Conservation (phyloP, 2,329 filamentous ascomycete genomes). For the Sarocladium oryzae region DNA sequence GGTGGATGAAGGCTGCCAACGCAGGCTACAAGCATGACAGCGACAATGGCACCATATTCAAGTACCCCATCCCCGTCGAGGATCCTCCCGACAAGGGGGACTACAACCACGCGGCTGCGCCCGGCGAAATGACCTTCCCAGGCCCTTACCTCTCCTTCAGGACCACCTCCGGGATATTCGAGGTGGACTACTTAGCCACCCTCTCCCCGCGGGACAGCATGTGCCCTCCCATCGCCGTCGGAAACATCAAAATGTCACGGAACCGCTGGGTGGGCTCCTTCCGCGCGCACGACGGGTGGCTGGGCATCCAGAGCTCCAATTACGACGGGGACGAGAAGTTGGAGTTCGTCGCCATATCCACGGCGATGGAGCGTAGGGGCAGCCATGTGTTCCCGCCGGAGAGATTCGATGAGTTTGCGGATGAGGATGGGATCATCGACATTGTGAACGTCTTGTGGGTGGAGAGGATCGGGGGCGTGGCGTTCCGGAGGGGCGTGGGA, state of each 20-base stretch:
- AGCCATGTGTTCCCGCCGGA: slow-evolving; percentile 33
- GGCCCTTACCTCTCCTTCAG: slow-evolving; percentile 34
- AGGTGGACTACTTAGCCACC: slow-evolving; percentile 32
- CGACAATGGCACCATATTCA: slow-evolving; percentile 32
- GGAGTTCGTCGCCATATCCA: slow-evolving; percentile 37
- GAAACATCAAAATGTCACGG: slow-evolving; percentile 32
- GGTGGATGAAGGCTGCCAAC: slow-evolving; percentile 31
- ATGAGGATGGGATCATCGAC: slow-evolving; percentile 35
- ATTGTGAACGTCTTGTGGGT: slow-evolving; percentile 42
- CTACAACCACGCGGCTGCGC: slow-evolving; percentile 20
- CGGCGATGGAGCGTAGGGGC: slow-evolving; percentile 33
- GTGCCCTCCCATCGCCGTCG: slow-evolving; percentile 35
- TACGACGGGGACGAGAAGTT: slow-evolving; percentile 37
- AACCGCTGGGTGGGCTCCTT: slow-evolving; percentile 35
- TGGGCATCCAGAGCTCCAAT: slow-evolving; percentile 39
- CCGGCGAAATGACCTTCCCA: slow-evolving; percentile 25
- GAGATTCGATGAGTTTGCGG: slow-evolving; percentile 33
- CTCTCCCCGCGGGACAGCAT: slow-evolving; percentile 26
- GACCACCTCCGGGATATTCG: slow-evolving; percentile 32
- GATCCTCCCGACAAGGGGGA: slow-evolving; percentile 23
- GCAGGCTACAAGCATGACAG: slow-evolving; percentile 32
- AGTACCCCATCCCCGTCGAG: slow-evolving; percentile 35
- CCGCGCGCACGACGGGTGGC: slow-evolving; percentile 38
- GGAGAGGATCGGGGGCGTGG: slow-evolving; percentile 36
- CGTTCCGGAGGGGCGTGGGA: slow-evolving; percentile 34